Base-by-base conservation (phyloP, 345 rosid species). In the Salix purpurea region DNA sequence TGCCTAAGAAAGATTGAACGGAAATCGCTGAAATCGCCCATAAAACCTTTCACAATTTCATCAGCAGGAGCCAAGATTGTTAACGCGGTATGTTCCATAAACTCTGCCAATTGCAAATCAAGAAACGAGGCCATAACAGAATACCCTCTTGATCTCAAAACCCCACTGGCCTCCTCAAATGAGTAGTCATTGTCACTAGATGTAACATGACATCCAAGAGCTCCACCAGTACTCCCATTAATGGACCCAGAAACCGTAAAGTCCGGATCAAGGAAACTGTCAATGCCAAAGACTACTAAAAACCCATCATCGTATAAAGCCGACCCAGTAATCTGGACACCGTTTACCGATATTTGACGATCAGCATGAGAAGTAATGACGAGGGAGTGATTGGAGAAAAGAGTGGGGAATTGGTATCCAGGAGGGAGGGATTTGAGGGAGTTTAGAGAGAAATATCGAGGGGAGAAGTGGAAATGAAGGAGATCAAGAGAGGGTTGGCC, bases 401-500 rank as follows among this genome's bases (percentile, higher is more conserved):
- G 28, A 46, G 89, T 84, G 6, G 86, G 70, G 65, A 86, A 78
- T 76, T 80, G 71, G 81, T 84, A 30, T 23, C 85, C 77, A 21
- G 71, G 60, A 13, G 84, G 81, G 70, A 84, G 79, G 60, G 79
- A 67, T 42, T 61, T 72, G 67, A 84, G 79, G 61, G 76, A 52
- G 6, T 19, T 19, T 24, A 69, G 78, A 32, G 81, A 14, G 65
- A 77, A 15, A 62, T 69, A 64, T 1, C 39, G 67, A 2, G 84
- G 87, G 10, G 84, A 82, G 81, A 78, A 78, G 71, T 86, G 89
- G 62, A 73, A 74, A 6, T 37, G 81, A n/a, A 86, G 81, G 18
- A 79, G 87, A 44, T 75, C 64, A 24, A 86, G 80, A 6, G 89
- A 66, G 9, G 87, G 89, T 4, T 86, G 89, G 65, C 85, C 85